Evolutionary conservation across 108 stramenopile species (phyloP).

Genomic region (Licmophora abbreviata): DNA sequence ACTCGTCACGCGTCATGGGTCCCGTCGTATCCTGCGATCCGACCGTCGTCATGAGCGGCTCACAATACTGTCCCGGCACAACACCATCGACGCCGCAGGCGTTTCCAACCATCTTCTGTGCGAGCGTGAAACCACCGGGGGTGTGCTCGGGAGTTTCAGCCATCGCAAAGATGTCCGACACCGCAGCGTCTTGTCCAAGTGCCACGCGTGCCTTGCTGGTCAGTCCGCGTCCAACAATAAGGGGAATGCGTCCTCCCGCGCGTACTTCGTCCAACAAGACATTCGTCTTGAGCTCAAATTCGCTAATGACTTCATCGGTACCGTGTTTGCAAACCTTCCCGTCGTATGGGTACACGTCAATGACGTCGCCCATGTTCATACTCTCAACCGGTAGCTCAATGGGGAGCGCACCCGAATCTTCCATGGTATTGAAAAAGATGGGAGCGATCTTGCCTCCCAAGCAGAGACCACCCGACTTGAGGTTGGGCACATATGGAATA

Average conservation of each 20-base stretch:
- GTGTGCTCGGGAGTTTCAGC: conserved; percentile 47
- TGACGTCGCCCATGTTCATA: conserved; percentile 91
- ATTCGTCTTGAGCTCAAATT: conserved; percentile 84
- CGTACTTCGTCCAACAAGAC: conserved; percentile 92
- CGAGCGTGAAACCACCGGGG: conserved; percentile 84
- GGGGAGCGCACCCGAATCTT: conserved; percentile 93
- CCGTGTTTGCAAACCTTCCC: conserved; percentile 65
- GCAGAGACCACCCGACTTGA: conserved; percentile 84
- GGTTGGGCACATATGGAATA: conserved; percentile 91
- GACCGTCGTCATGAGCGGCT: conserved; percentile 95
- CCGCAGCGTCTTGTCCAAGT: conserved; percentile 62
- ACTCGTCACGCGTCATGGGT: conserved; percentile 95
- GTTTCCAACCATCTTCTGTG: conserved; percentile 94
- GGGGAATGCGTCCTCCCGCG: conserved; percentile 92
- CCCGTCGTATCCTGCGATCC: conserved; percentile 96
- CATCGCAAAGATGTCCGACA: conserved; percentile 72
- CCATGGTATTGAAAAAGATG: conserved; percentile 97
- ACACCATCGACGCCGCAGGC: conserved; percentile 88
- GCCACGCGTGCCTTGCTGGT: conserved; percentile 85
- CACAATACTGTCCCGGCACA: conserved; percentile 87
- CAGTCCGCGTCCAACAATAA: conserved; percentile 89
- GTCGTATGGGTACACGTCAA: conserved; percentile 86
- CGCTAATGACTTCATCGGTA: conserved; percentile 78
- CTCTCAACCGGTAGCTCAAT: conserved; percentile 85
- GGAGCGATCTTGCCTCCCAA: conserved; percentile 95